Base-by-base conservation (phyloP, 2,329 filamentous ascomycete genomes). In the Colletotrichum theobromicola region DNA sequence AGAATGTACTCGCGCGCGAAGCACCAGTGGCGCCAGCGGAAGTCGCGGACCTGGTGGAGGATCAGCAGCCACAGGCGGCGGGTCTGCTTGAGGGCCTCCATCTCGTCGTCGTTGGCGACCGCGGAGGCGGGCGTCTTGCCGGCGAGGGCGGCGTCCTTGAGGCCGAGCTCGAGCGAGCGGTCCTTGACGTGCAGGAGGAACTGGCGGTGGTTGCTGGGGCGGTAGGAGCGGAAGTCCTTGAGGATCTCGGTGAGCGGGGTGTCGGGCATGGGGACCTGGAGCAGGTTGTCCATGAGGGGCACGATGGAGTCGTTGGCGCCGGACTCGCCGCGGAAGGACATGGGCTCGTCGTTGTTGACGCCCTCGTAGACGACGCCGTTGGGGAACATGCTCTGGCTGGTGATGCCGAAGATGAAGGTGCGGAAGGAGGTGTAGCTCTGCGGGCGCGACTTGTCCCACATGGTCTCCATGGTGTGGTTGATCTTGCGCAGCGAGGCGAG, bases 381-480 rank as follows among this genome's bases (percentile, higher is more conserved):
- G 10, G 96, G 96, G 84, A 98, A 98, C 95, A 98, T 98, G 80
- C 92, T 93, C 85, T 98, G 96, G 62, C 91, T 94, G 2, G 95
- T 97, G 84, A 98, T 98, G 79, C 96, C 96, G 81, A 98, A 98
- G 86, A 98, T 98, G 87, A 98, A 98, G 13, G 96, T 98, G 53
- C 96, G 94, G 90, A 98, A 98, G 78, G 91, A 93, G 74, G 94
- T 95, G 86, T 98, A 98, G 78, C 95, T 91, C 21, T 90, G 89
- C 4, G 96, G 96, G 79, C 94, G 94, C 70, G 94, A 97, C 83
- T 95, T 94, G 75, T 89, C 90, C 96, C 96, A 98, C 96, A 98
- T 98, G 28, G 87, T 90, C 82, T 97, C 95, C 95, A 97, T 97
- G 76, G 93, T 92, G 35, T 85, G 86, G 83, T 97, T 96, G 79